These are phyloP conservation scores for Lachancea thermotolerans DNA, from an alignment of 805 yeast genomes.

Conservation along the genomic window DNA sequence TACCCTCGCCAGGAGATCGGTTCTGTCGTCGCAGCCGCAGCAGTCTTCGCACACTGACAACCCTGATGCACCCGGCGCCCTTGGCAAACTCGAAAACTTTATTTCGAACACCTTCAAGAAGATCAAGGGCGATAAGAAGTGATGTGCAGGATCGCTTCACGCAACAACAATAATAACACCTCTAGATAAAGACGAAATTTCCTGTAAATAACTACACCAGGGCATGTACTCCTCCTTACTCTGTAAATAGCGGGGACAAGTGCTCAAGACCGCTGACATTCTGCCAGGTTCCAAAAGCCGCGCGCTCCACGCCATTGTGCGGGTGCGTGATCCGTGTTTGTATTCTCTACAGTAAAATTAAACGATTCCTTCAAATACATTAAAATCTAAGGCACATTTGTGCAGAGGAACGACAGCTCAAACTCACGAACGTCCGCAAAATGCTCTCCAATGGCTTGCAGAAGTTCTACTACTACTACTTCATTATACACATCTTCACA, in stretches of 20 bases:
- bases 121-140: conserved; percentile 30
- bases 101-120: conserved; percentile 52
- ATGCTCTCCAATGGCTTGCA: conserved; percentile 3
- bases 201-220: conserved; percentile 3
- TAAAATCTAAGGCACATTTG: background rate
- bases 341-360: no score
- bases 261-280: no score
- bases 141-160: background rate
- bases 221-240: no score
- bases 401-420: background rate
- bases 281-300: no score
- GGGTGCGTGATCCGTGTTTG: no score
- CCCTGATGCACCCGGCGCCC: conserved; percentile 29
- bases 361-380: no score
- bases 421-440: no score
- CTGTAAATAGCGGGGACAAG: no score
- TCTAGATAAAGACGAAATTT: background rate
- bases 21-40: conserved; percentile 5
- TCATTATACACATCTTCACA: conserved; percentile 48
- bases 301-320: no score
- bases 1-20: conserved; percentile 61
- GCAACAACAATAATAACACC: background rate
- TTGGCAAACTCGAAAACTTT: conserved; percentile 52
- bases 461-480: conserved; percentile 7
- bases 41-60: conserved; percentile 8